Conservation (phyloP, 1,284 basidiomycete genomes). For the Rhodotorula sp. region DNA sequence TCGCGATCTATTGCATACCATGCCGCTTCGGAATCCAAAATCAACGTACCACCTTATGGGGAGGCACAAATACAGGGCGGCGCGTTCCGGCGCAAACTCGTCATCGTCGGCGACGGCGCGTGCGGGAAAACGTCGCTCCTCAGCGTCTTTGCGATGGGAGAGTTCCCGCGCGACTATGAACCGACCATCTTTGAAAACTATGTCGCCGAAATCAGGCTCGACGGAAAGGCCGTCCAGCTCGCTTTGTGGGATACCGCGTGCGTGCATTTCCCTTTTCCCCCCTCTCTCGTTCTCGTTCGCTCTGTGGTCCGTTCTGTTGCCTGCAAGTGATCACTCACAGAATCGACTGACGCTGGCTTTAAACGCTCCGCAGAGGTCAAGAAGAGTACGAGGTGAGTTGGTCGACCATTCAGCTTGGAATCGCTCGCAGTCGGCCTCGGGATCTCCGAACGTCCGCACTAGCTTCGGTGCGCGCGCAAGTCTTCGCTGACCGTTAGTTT, state of each 20-base stretch:
- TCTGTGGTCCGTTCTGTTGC: too few species aligned
- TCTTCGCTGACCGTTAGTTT: neutral
- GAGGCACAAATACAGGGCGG: constrained; percentile 2
- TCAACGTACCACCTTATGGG: too few species aligned
- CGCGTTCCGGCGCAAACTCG: constrained; percentile 26
- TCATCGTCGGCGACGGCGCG: constrained; percentile 61
- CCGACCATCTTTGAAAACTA: constrained; percentile 64
- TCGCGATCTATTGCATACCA: neutral
- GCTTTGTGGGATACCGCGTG: constrained; percentile 97
- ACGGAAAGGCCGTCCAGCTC: constrained; percentile 93
- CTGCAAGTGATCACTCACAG: neutral
- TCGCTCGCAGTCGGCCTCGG: neutral
- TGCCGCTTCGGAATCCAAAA: neutral
- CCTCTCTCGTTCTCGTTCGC: neutral
- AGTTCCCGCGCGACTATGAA: constrained; percentile 65
- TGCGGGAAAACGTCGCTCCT: constrained; percentile 66
- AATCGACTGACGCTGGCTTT: neutral
- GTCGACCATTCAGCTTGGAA: neutral
- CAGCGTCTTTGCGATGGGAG: constrained; percentile 88
- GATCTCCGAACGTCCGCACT: too few species aligned
- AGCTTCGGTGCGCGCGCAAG: too few species aligned
- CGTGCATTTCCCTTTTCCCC: constrained; percentile 49
- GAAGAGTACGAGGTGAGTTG: constrained; percentile 79
- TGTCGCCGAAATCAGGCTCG: constrained; percentile 93
- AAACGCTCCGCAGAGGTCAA: constrained; percentile 65